These are phyloP conservation scores for Kappamyces sp. DNA, from an alignment of 192 early-diverging fungal species.

Conservation along the genomic window DNA sequence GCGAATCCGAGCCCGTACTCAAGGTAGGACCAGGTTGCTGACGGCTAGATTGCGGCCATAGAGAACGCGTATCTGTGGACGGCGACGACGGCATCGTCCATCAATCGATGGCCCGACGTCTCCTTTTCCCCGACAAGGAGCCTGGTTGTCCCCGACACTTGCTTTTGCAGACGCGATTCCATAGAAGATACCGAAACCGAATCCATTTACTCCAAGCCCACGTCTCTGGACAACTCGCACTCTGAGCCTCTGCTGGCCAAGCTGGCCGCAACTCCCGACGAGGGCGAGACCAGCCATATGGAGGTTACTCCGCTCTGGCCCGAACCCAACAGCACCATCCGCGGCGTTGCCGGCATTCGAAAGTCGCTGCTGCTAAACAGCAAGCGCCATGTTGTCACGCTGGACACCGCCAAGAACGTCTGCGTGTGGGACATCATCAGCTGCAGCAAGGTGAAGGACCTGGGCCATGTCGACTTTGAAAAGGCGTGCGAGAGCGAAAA, in stretches of 20 bases:
- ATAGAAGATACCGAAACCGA: conserved; percentile 5
- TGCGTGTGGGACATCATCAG: conserved; percentile 88
- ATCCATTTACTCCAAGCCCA: conserved; percentile 11
- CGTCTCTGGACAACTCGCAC: too few species aligned
- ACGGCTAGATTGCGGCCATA: conserved; percentile 63
- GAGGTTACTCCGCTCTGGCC: conserved; percentile 35
- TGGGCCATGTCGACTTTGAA: conserved; percentile 28
- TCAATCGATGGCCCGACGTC: conserved; percentile 84
- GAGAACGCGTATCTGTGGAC: conserved; percentile 89
- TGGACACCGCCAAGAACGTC: conserved; percentile 72
- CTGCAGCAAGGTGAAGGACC: conserved; percentile 43
- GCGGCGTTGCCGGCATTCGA: conserved; percentile 40
- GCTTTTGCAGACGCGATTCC: conserved; percentile 1
- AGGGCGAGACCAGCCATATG: conserved; percentile 15
- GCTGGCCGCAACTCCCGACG: too few species aligned
- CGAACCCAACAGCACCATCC: conserved; percentile 27
- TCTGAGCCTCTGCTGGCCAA: too few species aligned
- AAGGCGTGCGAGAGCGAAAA: conserved; percentile 53
- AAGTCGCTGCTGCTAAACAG: conserved; percentile 78
- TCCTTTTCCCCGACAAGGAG: conserved; percentile 34
- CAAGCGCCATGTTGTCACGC: conserved; percentile 76
- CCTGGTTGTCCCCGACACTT: conserved; percentile 1
- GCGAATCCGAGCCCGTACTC: conserved; percentile 74
- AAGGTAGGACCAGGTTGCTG: conserved; percentile 35
- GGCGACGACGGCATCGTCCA: conserved; percentile 71